Base-by-base conservation (phyloP, 805 yeast species). In the Wickerhamomyces queroliae region DNA sequence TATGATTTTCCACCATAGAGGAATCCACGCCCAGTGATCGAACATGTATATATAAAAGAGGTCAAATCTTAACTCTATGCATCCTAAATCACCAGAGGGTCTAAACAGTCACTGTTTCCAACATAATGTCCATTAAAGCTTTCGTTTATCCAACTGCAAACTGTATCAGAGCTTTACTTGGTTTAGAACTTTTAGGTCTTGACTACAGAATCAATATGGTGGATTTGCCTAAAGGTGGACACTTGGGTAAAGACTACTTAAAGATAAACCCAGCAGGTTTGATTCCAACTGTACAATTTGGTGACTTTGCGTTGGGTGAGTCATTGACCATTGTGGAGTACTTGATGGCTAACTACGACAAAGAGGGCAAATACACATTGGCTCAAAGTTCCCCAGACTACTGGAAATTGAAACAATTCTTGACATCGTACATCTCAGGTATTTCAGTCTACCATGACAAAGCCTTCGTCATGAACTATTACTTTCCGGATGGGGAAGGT, bases 371-470 rank as follows among this genome's bases (percentile, higher is more conserved):
- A 53, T 48, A 57, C 35, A 40, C 55, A 13, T 59, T 39, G 39
- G 46, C 50, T 17, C 49, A 48, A 15, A 67, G 65, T 0, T 55
- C 76, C 15, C 49, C 46, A 7, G 49, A 57, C 31, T 77, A 76
- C 53, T 78, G 70, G 48, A 63, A 63, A 46, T 63, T 66, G 48
- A 55, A 70, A 47, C 76, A 74, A 44, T 65, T 76, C 65, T 42
- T 68, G 4, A 63, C 64, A 35, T 76, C 73, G 62, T 80, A 74
- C 50, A 67, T 70, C 64, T 72, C 77, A 48, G 72, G 72, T 9
- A 46, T 69, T 16, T 78, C 80, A 23, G 80, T 80, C 38, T 72
- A 68, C 69, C 74, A 67, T 47, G 83, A 82, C n/a, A 80, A 75
- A 49, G 69, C 67, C 33, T 54, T 59, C 44, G 66, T 49, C 76